These are phyloP conservation scores for Papiliotrema nemorosa DNA, from an alignment of 1,284 basidiomycete species.

Conservation along the genomic window DNA sequence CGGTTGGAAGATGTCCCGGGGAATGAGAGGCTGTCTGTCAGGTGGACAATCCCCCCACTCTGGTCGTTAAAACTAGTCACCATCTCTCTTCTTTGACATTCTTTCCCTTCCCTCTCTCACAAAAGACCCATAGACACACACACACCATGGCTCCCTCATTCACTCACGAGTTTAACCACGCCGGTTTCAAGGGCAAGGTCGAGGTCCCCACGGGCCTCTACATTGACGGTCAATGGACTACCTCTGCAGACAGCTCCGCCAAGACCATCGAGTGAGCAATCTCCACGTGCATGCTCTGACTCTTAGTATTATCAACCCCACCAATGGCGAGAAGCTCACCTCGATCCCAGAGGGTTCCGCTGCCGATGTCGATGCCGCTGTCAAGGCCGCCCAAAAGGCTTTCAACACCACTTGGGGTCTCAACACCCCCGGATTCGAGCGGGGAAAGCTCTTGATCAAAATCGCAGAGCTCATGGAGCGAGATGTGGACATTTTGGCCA, in stretches of 20 bases:
- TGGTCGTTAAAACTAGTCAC: too few relatives aligned
- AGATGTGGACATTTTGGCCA: constrained; percentile 67
- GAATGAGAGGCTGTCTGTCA: too few relatives aligned
- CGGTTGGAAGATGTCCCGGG: too few relatives aligned
- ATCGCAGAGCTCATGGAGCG: constrained; percentile 72
- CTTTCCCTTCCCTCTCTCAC: too few relatives aligned
- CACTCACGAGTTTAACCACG: constrained; percentile 61
- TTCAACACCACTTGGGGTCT: constrained; percentile 70
- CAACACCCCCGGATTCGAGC: constrained; percentile 57
- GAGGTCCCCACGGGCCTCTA: constrained; percentile 70
- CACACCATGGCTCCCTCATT: constrained; percentile 43
- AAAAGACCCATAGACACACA: too few relatives aligned
- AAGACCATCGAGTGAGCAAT: constrained; percentile 44
- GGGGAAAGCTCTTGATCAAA: constrained; percentile 62
- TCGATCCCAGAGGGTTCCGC: constrained; percentile 64
- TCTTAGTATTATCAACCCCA: constrained; percentile 70
- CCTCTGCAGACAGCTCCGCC: constrained; percentile 58
- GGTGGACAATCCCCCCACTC: too few relatives aligned
- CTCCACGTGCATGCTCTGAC: background rate
- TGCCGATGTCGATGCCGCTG: constrained; percentile 70
- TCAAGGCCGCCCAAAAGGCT: constrained; percentile 71
- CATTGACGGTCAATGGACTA: constrained; percentile 75
- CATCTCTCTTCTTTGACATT: too few relatives aligned
- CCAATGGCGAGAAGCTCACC: constrained; percentile 68
- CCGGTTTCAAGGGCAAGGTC: constrained; percentile 65